A percentile compares a stretch with the other conserved stretches of the same genome.
Evolutionary conservation across 371 early-diverging fungal species (phyloP).

Genomic region (Mortierella sp.): DNA sequence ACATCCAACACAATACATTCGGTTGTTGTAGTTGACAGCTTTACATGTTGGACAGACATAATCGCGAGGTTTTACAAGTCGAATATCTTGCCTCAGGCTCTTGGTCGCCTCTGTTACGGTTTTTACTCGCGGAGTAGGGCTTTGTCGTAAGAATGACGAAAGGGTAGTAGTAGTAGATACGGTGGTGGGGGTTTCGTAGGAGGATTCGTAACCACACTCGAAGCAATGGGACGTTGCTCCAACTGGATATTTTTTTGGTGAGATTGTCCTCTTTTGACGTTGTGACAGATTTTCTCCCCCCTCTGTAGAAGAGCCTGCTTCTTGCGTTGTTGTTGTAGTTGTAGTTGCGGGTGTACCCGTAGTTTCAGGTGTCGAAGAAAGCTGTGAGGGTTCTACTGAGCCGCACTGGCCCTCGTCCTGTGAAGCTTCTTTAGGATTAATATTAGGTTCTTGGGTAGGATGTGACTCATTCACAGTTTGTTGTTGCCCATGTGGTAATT

Average conservation of each 20-base stretch:
- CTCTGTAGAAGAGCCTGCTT: no score
- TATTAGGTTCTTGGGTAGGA: no score
- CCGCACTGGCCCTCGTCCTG: not conserved
- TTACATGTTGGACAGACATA: conserved; percentile 42
- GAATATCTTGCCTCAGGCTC: conserved; percentile 17
- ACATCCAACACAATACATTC: conserved; percentile 43
- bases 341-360: not conserved
- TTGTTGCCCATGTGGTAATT: not conserved
- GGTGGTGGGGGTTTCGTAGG: not conserved
- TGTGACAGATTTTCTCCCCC: not conserved
- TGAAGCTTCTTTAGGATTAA: no score
- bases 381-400: not conserved
- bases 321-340: conserved; percentile 3
- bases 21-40: conserved; percentile 32
- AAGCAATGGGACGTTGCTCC: conserved; percentile 36
- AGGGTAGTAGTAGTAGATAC: not conserved
- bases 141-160: not conserved
- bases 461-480: not conserved
- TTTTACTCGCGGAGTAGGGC: not conserved
- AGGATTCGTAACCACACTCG: conserved; percentile 44
- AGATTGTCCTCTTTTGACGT: conserved; percentile 1
- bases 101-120: not conserved
- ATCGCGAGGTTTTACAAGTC: conserved; percentile 38
- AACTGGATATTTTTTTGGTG: conserved; percentile 15
- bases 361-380: not conserved